A percentile compares a stretch with the other conserved stretches of the same genome.
Conservation (phyloP, 257 asterid genomes). For the Datura wrightii region DNA sequence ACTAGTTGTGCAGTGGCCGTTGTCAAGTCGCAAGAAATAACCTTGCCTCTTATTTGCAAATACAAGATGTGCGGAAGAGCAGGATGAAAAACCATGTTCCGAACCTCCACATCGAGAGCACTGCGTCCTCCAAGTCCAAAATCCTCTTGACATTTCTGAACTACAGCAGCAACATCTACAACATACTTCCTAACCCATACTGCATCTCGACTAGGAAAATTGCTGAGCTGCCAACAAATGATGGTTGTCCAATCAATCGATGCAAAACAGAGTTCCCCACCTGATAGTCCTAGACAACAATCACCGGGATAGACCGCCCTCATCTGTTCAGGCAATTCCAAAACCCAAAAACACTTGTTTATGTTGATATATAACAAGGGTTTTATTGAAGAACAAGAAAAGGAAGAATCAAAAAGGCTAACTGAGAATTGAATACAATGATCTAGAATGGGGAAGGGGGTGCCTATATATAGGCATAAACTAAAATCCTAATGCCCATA, state of each 20-base stretch:
- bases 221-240: not conserved
- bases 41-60: not conserved
- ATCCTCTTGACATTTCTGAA: not conserved
- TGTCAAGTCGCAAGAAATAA: not conserved
- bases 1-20: not conserved
- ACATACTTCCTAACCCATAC: not conserved
- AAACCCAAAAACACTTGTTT: not conserved
- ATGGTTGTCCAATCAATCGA: not conserved
- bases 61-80: not conserved
- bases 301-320: not conserved
- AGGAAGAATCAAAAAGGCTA: too few relatives aligned
- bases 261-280: not conserved
- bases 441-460: too few relatives aligned
- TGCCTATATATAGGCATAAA: too few relatives aligned
- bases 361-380: too few relatives aligned
- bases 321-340: not conserved
- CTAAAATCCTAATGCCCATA: too few relatives aligned
- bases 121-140: not conserved
- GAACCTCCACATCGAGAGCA: not conserved
- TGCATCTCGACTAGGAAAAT: not conserved
- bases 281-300: not conserved
- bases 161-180: not conserved
- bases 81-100: not conserved
- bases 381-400: too few relatives aligned
- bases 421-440: too few relatives aligned